Evolutionary conservation across 2,329 filamentous ascomycete species (phyloP), one percentile per base, ranked within the genome.

Genomic region (Zasmidium angulare): DNA sequence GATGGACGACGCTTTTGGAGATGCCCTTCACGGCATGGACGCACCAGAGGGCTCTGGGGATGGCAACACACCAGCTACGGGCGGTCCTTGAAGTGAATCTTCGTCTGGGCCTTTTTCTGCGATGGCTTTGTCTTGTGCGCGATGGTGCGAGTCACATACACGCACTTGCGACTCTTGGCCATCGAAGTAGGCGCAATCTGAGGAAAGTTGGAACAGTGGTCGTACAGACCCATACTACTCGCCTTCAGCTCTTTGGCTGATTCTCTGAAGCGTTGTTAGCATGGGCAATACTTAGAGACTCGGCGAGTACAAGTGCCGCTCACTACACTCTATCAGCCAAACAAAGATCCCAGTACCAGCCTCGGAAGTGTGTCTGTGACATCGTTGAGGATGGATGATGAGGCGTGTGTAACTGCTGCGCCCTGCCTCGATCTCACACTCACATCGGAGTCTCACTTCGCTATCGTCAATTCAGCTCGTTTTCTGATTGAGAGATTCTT

Each of bases 1-100:
- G 63, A 83, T 91, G 79, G 89, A 91, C 50, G 89, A 92, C 69
- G 90, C 89, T 1, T 95, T 95, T 77, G 90, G 89, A 2, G 89
- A 95, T 67, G 90, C 90, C 0, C 91, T 93, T 75, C 89, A 92
- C 63, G 79, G 79, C 17, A 80, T 81, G 50, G 79, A 82, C 62
- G 76, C 77, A 59, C 51, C 22, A 22, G 59, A 57, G 40, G 59
- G 52, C 20, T 48, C 22, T 43, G 58, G 40, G 19, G 56, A 46
- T 46, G 56, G 51, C 3, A 51, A 58, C 29, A 59, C 55, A 24
- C 56, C 53, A 23, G 55, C 60, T 12, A 48, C 31, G 7, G 47
- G n/a, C n/a, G n/a, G n/a, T n/a, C n/a, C n/a, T n/a, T n/a, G n/a
- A n/a, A n/a, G 48, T 20, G 51, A 22, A 43, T 43, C 36, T 43